Conservation (phyloP, 2,329 filamentous ascomycete genomes). For the Colletotrichum theobromicola region DNA sequence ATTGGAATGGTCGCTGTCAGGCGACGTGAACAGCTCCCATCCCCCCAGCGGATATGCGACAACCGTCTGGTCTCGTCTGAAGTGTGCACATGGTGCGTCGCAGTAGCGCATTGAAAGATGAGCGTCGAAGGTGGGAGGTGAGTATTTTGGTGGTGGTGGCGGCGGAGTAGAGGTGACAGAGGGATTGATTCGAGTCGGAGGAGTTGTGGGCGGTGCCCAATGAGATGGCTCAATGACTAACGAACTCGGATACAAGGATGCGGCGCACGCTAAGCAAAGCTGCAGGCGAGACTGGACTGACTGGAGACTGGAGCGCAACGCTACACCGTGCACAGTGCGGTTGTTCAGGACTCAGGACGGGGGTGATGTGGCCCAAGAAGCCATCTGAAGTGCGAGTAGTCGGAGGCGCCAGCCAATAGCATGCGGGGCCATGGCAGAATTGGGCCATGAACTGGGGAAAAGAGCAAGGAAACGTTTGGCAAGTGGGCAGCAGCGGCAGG, state of each 20-base stretch:
- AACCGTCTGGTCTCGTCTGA: constrained; percentile 3
- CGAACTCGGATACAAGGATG: constrained; percentile 15
- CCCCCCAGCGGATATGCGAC: neutral
- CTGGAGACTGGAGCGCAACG: neutral
- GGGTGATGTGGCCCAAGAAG: neutral
- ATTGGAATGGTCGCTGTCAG: neutral
- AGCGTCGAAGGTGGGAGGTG: neutral
- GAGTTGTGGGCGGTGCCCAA: neutral
- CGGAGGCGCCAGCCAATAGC: constrained; percentile 15
- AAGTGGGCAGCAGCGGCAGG: neutral
- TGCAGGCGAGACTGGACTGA: neutral
- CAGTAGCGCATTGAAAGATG: constrained; percentile 1
- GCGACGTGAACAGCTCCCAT: neutral
- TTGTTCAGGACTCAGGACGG: neutral
- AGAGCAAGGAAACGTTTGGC: neutral
- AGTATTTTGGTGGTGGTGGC: neutral
- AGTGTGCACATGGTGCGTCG: constrained; percentile 9
- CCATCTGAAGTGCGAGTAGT: neutral
- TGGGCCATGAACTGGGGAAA: constrained; percentile 13
- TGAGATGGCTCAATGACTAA: constrained; percentile 13
- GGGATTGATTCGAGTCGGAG: neutral
- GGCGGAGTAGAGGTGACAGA: neutral
- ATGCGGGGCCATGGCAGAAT: constrained; percentile 9
- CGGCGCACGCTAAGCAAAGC: constrained; percentile 7
- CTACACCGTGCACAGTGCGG: constrained; percentile 18